Conservation (phyloP, 2,329 filamentous ascomycete genomes). For the Hawksworthiomyces lignivorus region DNA sequence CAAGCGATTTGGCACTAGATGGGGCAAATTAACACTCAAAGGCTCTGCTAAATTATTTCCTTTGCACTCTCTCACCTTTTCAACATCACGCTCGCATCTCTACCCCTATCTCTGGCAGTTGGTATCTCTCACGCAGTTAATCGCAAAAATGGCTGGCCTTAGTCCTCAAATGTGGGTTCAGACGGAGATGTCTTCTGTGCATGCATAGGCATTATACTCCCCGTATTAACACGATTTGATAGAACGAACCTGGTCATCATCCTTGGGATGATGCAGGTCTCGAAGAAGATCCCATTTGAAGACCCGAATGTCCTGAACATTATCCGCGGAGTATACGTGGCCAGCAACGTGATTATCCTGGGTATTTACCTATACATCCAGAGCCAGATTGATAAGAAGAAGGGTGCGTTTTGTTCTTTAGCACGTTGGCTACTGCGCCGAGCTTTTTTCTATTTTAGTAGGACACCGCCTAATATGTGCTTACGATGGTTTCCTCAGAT, state of each 20-base stretch:
- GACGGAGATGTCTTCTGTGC: too few relatives aligned
- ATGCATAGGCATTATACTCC: too few relatives aligned
- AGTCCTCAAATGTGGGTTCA: slow-evolving; percentile 58
- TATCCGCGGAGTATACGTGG: slow-evolving; percentile 46
- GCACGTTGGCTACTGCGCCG: too few relatives aligned
- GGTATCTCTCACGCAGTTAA: neutral
- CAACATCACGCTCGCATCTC: neutral
- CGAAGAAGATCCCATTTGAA: slow-evolving; percentile 92
- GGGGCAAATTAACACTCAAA: too few relatives aligned
- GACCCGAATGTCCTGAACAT: slow-evolving; percentile 57
- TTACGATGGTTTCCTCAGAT: slow-evolving; percentile 49
- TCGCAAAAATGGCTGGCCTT: slow-evolving; percentile 48
- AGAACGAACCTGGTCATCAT: slow-evolving; percentile 93
- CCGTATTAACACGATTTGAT: too few relatives aligned
- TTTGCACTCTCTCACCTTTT: neutral
- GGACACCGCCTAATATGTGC: neutral
- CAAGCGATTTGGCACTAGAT: too few relatives aligned
- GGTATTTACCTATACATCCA: slow-evolving; percentile 80
- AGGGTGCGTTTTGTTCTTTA: slow-evolving; percentile 53
- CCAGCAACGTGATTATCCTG: slow-evolving; percentile 73
- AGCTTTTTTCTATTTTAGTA: slow-evolving; percentile 24
- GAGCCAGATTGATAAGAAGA: slow-evolving; percentile 86
- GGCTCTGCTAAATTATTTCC: too few relatives aligned
- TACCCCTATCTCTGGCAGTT: neutral
- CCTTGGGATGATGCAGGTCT: slow-evolving; percentile 95